These are phyloP conservation scores for Penicillium coffeae DNA, from an alignment of 495 filamentous ascomycete species.

Conservation along the genomic window DNA sequence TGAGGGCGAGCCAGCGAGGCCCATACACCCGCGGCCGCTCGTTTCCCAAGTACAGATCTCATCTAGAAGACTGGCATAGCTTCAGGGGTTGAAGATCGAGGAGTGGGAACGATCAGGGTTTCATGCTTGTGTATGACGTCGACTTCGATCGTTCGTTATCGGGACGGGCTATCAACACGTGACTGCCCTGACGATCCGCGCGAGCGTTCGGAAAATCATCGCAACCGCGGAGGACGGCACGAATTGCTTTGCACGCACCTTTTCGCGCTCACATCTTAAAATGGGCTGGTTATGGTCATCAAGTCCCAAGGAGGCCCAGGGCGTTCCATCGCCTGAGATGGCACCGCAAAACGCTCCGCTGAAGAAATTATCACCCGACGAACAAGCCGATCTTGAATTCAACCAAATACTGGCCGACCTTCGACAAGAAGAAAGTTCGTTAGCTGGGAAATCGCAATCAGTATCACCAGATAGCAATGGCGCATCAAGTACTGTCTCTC, in stretches of 20 bases:
- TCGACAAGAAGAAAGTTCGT: conserved; percentile 30
- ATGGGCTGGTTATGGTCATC: conserved; percentile 55
- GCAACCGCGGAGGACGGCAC: not conserved
- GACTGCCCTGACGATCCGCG: not conserved
- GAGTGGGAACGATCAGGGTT: conserved; percentile 5
- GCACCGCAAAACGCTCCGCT: conserved; percentile 22
- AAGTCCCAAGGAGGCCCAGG: conserved; percentile 18
- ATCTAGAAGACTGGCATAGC: conserved; percentile 11
- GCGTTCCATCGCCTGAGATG: conserved; percentile 6
- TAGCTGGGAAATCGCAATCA: conserved; percentile 8
- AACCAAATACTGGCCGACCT: conserved; percentile 54
- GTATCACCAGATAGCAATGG: conserved; percentile 12
- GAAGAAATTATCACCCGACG: conserved; percentile 49
- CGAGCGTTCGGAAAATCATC: not conserved
- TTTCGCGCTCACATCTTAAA: conserved; percentile 1
- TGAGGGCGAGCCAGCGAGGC: conserved; percentile 1
- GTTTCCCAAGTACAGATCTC: conserved; percentile 5
- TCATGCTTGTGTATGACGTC: not conserved
- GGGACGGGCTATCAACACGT: conserved; percentile 1
- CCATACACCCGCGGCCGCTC: conserved; percentile 5
- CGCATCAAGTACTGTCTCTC: conserved; percentile 4
- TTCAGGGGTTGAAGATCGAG: not conserved
- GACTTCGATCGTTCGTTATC: not conserved
- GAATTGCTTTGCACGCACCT: not conserved
- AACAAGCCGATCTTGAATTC: conserved; percentile 60